These are phyloP conservation scores for Xylaria sp. DNA, from an alignment of 2,329 filamentous ascomycete genomes.

Conservation along the genomic window DNA sequence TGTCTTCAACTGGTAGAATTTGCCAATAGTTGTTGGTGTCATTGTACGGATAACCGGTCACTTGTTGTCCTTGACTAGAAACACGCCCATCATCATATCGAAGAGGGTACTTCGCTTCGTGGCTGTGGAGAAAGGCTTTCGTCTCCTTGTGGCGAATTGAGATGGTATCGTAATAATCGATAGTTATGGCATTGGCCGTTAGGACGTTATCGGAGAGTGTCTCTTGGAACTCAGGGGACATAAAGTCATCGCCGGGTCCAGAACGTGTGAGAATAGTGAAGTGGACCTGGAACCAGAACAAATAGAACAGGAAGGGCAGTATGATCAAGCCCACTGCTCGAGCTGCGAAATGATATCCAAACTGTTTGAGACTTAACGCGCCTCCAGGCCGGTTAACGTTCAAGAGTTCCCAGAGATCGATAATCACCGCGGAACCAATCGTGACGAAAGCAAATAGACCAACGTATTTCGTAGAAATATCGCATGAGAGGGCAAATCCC, in stretches of 20 bases:
- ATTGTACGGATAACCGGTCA: conserved; percentile 96
- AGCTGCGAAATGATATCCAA: conserved; percentile 88
- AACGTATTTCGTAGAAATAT: conserved; percentile 98
- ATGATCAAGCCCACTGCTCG: conserved; percentile 85
- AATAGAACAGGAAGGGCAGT: conserved; percentile 94
- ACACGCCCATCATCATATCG: conserved; percentile 97
- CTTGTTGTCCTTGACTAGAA: conserved; percentile 96
- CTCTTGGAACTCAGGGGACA: conserved; percentile 98
- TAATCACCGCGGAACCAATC: conserved; percentile 89
- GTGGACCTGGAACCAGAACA: conserved; percentile 99
- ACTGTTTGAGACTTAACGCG: conserved; percentile 77
- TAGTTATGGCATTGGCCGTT: conserved; percentile 81
- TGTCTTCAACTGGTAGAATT: conserved; percentile 73
- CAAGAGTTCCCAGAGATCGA: conserved; percentile 94
- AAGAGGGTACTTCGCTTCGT: conserved; percentile 85
- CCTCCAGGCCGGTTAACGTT: conserved; percentile 86
- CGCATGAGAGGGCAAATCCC: conserved; percentile 91
- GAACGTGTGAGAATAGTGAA: conserved; percentile 88
- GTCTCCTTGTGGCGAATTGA: conserved; percentile 96
- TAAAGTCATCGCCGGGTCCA: conserved; percentile 96
- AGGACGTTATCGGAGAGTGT: conserved; percentile 94
- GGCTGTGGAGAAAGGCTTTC: conserved; percentile 93
- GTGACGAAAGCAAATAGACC: conserved; percentile 96
- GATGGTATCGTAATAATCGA: conserved; percentile 89
- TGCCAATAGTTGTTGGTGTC: conserved; percentile 99